These are phyloP conservation scores for Cyberlindnera suaveolens DNA, from an alignment of 805 yeast species.

Conservation along the genomic window DNA sequence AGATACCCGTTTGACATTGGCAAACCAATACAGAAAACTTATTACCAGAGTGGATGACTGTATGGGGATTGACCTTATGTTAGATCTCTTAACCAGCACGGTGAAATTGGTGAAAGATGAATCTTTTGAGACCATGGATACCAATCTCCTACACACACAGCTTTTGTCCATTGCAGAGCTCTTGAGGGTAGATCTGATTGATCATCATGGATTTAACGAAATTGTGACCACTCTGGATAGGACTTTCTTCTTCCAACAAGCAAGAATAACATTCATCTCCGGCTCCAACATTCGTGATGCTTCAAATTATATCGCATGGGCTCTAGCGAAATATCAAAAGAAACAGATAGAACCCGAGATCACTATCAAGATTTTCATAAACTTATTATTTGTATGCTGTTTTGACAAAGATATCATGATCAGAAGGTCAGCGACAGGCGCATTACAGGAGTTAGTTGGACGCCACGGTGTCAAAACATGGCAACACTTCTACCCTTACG, in stretches of 20 bases:
- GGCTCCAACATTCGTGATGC: slow-evolving; percentile 80
- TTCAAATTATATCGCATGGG: slow-evolving; percentile 82
- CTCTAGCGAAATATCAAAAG: slow-evolving; percentile 43
- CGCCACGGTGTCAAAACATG: slow-evolving; percentile 49
- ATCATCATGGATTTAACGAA: slow-evolving; percentile 5
- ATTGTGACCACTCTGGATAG: slow-evolving; percentile 31
- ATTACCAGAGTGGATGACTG: slow-evolving; percentile 26
- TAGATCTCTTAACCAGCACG: slow-evolving; percentile 18
- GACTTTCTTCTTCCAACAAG: slow-evolving; percentile 54
- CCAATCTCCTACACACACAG: slow-evolving; percentile 27
- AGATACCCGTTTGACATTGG: slow-evolving; percentile 53
- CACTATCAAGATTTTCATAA: slow-evolving; percentile 18
- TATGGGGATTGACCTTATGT: slow-evolving; percentile 38
- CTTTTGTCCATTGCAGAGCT: slow-evolving; percentile 31
- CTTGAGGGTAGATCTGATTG: slow-evolving; percentile 13
- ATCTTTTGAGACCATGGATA: slow-evolving; percentile 27
- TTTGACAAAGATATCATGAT: slow-evolving; percentile 72
- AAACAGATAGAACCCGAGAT: slow-evolving; percentile 17
- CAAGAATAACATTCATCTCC: slow-evolving; percentile 39
- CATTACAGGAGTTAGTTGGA: slow-evolving; percentile 81
- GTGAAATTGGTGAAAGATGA: slow-evolving; percentile 23
- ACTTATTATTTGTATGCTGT: slow-evolving; percentile 45
- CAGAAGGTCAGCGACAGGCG: slow-evolving; percentile 80
- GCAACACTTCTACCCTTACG: slow-evolving; percentile 15
- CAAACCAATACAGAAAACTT: slow-evolving; percentile 58